Base-by-base conservation (phyloP, 371 early-diverging fungal species). In the Mucor sp. region DNA sequence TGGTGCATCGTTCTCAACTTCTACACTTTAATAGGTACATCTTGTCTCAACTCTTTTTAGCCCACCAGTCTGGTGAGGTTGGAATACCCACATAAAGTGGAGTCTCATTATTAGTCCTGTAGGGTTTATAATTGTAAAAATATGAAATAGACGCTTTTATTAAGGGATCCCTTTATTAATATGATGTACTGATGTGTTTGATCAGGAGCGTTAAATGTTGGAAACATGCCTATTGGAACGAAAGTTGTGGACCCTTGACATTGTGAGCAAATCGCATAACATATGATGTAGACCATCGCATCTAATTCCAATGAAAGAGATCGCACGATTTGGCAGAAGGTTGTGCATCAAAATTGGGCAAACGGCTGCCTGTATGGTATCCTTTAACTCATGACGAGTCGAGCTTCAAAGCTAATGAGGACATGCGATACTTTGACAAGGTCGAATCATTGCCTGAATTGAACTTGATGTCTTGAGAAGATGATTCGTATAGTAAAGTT, bases 201-300 rank as follows among this genome's bases (percentile, higher is more conserved):
- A 30, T 2, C 30, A 35, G 1, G 35, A 35, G 6, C 8, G 35
- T 11, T 35, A 8, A 1, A 35, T 35, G 6, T 35, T 8, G 35
- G n/a, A n/a, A n/a, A n/a, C n/a, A 35, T 35, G 6, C 30, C 6
- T 80, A 47, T 85, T 91, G 86, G 97, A 96, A 75, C 89, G 87
- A 63, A 79, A 80, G 17, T 70, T 95, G 48, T 91, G 80, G 25
- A 84, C 86, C 50, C 83, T 86, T 65, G 85, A 91, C 64, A 69
- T 91, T 79, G 87, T 88, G 72, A 66, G 75, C 41, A 41, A 14
- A n/a, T n/a, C n/a, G n/a, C n/a, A n/a, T 4, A 41, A 0, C 37
- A 6, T 12, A 1, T 33, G 3, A 17, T 15, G 41, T 41, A 5
- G 17, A 41, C 5, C 0, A 41, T 41, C 17, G 6, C 8, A 17